Conservation (phyloP, 208 protist species). For the Acanthamoeba castellanii region DNA sequence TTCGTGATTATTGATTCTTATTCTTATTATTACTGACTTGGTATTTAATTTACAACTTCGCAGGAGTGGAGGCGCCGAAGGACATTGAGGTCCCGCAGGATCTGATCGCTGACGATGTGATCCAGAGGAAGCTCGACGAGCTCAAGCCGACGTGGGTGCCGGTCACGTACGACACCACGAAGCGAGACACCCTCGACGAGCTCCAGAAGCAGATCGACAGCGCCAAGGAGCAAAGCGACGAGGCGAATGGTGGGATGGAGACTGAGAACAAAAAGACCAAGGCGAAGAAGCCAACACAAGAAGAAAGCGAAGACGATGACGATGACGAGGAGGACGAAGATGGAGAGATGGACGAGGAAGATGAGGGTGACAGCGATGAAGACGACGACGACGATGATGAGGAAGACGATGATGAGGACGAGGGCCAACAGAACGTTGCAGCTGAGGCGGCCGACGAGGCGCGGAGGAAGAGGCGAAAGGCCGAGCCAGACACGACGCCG, state of each 20-base stretch:
- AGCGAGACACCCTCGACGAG: not conserved
- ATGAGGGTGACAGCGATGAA: not conserved
- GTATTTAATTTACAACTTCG: too few relatives aligned
- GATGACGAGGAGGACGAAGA: conserved; percentile 5
- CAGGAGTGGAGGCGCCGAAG: conserved; percentile 7
- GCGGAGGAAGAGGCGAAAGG: not conserved
- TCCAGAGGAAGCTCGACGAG: conserved; percentile 6
- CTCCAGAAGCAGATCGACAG: not conserved
- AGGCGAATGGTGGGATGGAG: not conserved
- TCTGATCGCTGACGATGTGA: conserved; percentile 20
- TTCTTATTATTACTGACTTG: not conserved
- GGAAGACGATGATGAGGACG: not conserved
- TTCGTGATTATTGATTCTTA: too few relatives aligned
- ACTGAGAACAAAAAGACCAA: not conserved
- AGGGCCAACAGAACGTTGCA: not conserved
- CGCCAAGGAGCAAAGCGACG: not conserved
- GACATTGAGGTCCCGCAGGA: conserved; percentile 24
- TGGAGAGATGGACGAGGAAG: not conserved
- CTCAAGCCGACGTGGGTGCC: not conserved
- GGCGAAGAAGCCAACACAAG: not conserved
- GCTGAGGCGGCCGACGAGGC: not conserved
- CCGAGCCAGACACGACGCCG: conserved; percentile 1
- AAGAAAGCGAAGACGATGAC: not conserved
- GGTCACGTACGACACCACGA: not conserved
- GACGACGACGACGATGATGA: not conserved